Evolutionary conservation across 352 stramenopile genomes (phyloP).

Genomic region (Thalassiosira livingstoniorum): DNA sequence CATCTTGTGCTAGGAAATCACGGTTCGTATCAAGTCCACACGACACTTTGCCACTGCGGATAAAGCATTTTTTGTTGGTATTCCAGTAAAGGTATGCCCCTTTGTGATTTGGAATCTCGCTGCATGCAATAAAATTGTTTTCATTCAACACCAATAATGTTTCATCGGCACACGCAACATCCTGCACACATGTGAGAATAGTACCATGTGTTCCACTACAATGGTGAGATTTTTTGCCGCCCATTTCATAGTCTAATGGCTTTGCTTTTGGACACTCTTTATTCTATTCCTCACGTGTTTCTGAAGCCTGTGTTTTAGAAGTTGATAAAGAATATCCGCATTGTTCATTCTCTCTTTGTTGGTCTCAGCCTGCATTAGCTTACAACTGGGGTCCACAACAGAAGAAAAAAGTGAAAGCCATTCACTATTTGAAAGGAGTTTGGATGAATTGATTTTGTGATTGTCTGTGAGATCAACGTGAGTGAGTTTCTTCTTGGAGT

Average conservation of each 20-base stretch:
- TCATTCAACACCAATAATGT: constrained; percentile 6
- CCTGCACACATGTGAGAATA: constrained; percentile 28
- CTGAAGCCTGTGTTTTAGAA: constrained; percentile 6
- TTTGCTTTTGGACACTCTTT: constrained; percentile 1
- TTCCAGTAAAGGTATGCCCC: constrained; percentile 21
- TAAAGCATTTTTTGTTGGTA: constrained; percentile 4
- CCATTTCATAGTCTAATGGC: constrained; percentile 27
- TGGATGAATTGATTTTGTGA: too few relatives aligned
- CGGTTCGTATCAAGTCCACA: neutral
- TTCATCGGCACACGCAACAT: constrained; percentile 30
- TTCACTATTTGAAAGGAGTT: too few relatives aligned
- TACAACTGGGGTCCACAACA: too few relatives aligned
- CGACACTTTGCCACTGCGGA: constrained; percentile 18
- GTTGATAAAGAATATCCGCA: constrained; percentile 24
- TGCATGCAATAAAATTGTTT: neutral
- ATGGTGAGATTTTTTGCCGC: constrained; percentile 42
- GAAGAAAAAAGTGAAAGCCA: too few relatives aligned
- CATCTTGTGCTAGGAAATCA: constrained; percentile 6
- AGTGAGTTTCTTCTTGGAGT: too few relatives aligned
- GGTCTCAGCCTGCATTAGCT: too few relatives aligned
- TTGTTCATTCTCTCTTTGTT: constrained; percentile 18
- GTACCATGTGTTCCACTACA: constrained; percentile 44
- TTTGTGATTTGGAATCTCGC: neutral
- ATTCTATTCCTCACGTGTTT: constrained; percentile 17
- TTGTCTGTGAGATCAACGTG: too few relatives aligned